Conservation (phyloP, 805 yeast genomes). For the Saccharomyces cerevisiae region DNA sequence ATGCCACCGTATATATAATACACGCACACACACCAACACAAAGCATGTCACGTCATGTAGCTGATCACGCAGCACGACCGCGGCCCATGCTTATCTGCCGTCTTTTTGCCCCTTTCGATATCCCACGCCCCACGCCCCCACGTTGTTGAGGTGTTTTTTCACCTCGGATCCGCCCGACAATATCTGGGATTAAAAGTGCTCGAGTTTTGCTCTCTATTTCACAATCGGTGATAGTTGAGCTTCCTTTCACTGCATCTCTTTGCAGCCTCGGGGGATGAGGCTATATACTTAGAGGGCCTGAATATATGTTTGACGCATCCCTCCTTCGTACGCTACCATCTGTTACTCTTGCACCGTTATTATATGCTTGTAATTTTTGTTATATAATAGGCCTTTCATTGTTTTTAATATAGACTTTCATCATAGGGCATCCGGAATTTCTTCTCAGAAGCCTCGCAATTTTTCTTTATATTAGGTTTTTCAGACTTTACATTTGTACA, state of each 20-base stretch:
- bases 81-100: background rate
- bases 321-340: background rate
- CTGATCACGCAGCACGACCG: background rate
- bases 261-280: background rate
- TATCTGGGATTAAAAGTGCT: background rate
- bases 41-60: background rate
- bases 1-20: background rate
- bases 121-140: background rate
- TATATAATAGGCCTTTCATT: background rate
- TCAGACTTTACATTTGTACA: background rate
- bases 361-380: background rate
- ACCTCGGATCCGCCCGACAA: background rate
- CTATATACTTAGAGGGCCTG: background rate
- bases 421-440: background rate
- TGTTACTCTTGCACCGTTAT: background rate
- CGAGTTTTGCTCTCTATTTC: background rate
- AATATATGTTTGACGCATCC: background rate
- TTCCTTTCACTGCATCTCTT: background rate
- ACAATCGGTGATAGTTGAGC: background rate
- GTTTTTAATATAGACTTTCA: background rate
- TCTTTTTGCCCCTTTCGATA: background rate
- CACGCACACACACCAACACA: background rate
- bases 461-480: background rate
- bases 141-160: background rate
- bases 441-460: background rate